Evolutionary conservation across 805 yeast genomes (phyloP), one percentile per base, ranked within the genome.

Genomic region (Teunomyces kruisii): DNA sequence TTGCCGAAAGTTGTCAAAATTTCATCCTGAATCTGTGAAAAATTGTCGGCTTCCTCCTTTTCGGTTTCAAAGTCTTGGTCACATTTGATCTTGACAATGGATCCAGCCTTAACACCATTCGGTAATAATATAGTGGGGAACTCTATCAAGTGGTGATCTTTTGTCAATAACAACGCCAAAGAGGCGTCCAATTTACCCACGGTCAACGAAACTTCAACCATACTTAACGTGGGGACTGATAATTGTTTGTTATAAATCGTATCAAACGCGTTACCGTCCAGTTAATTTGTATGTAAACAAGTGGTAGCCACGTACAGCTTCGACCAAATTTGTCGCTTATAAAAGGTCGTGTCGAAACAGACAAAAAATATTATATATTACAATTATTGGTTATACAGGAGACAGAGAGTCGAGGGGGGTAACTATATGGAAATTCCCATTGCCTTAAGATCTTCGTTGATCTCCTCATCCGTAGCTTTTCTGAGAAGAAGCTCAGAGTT

Each of bases 121-220:
- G 99, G 99, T 38, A 94, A 72, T 44, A 94, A 72, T 46, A 92
- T 82, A 3, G 98, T 89, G n/a, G 99, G 99, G 58, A 92, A 94
- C 59, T 94, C 99, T 52, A 94, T 91, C 49, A 92, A 75, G 61
- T 91, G 96, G 64, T 92, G 98, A 63, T 92, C 94, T 45, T 85
- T 80, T 14, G 99, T 92, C 31, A 95, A 78, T 37, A 94, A 74
- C 39, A 94, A 74, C 26, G 98, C 98, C 63, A 94, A 74, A 2
- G 97, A 90, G 9, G 97, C 96, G 62, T 94, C 99, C 37, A 92
- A 75, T 69, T 91, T 91, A 40, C 98, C 99, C 15, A 94, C 97
- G 0, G 97, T 91, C 31, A 92, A 77, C 35, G 95, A 85, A 9
- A 91, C 97, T 67, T 89, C 94, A 27, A 90, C 95, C 88, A 86